A percentile compares a stretch with the other conserved stretches of the same genome.
These are phyloP conservation scores for Allium cepa DNA, from an alignment of 106 monocot species.

Conservation along the genomic window DNA sequence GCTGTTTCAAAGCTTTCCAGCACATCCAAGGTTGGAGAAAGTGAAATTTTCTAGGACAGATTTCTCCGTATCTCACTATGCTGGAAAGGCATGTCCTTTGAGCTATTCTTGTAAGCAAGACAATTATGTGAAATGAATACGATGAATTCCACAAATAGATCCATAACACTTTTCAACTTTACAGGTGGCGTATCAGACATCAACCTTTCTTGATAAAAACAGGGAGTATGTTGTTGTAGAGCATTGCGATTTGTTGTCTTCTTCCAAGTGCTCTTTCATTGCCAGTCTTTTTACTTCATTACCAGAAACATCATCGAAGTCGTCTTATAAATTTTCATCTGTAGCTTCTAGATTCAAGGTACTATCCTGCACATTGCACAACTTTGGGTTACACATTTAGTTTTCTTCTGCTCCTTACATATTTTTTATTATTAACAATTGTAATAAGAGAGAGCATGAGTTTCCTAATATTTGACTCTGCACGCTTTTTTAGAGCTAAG, in stretches of 20 bases:
- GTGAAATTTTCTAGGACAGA: conserved; percentile 75
- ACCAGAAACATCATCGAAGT: conserved; percentile 63
- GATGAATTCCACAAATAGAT: conserved; percentile 2
- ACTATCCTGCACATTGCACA: neutral
- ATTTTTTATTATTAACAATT: neutral
- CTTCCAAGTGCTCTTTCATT: conserved; percentile 67
- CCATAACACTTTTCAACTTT: conserved; percentile 11
- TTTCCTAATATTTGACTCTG: neutral
- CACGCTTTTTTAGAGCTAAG: neutral
- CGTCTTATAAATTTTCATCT: conserved; percentile 94
- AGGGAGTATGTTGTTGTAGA: conserved; percentile 75
- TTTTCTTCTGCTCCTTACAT: no score
- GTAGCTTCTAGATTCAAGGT: conserved; percentile 95
- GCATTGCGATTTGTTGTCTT: conserved; percentile 63
- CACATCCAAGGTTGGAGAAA: conserved; percentile 67
- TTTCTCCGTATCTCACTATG: conserved; percentile 82
- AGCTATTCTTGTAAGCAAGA: conserved; percentile 23
- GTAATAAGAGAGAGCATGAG: neutral
- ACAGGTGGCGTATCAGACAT: conserved; percentile 74
- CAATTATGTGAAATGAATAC: conserved; percentile 5
- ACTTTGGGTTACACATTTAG: no score
- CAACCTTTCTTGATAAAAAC: conserved; percentile 81
- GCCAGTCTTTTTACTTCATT: conserved; percentile 59
- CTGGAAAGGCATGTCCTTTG: conserved; percentile 78
- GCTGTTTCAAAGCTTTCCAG: conserved; percentile 61